A percentile compares a stretch with the other conserved stretches of the same genome.
Conservation (phyloP, 73 alveolate species). For the Urostyla sp. region DNA sequence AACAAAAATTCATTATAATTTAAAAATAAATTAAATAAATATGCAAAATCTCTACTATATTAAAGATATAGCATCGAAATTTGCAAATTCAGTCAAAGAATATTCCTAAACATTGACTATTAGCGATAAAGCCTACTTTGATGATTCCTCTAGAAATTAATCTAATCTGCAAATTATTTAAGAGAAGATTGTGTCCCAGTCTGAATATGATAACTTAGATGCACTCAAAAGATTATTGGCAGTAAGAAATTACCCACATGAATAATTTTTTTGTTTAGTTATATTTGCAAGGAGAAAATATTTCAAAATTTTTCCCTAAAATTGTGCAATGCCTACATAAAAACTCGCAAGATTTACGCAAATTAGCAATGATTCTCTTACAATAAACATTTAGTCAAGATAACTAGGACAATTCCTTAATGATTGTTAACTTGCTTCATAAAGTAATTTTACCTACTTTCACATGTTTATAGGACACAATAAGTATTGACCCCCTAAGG, state of each 20-base stretch:
- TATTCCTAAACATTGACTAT: conserved; percentile 17
- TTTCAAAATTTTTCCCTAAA: conserved; percentile 35
- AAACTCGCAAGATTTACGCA: background rate
- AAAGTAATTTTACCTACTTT: background rate
- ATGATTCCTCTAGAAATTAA: background rate
- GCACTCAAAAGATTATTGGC: conserved; percentile 25
- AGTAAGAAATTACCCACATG: background rate
- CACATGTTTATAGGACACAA: conserved; percentile 1
- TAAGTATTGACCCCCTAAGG: conserved; percentile 18
- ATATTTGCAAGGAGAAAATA: conserved; percentile 4
- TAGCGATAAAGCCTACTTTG: background rate
- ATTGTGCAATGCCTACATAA: conserved; percentile 9
- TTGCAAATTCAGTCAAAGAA: conserved; percentile 4
- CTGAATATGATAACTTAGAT: conserved; percentile 17
- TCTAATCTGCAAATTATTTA: background rate
- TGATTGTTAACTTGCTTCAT: conserved; percentile 30
- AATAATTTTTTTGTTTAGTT: background rate
- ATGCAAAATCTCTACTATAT: conserved; percentile 31
- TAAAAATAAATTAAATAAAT: background rate
- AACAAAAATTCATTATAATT: no score
- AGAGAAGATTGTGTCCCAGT: conserved; percentile 19
- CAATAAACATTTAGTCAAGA: conserved; percentile 5
- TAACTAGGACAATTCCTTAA: conserved; percentile 26
- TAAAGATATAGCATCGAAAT: conserved; percentile 35
- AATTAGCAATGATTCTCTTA: background rate